phyloP scores from a whole-genome alignment of 306 rosid genomes.

The Trichosanthes truncata region DNA sequence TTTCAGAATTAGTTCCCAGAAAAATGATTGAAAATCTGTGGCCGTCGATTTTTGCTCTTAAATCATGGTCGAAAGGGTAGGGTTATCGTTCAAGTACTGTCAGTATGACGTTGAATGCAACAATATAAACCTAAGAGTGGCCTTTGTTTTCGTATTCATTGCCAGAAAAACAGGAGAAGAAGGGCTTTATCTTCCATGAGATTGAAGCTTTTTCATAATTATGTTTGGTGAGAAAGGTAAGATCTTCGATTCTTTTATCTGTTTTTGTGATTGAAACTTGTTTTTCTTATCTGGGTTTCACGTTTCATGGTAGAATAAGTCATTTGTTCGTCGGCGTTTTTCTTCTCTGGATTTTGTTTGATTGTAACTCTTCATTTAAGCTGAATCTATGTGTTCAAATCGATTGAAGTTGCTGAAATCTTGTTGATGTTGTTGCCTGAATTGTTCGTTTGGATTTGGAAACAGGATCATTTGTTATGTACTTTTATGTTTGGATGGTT shows the following conservation, averaged over 20 bases:
- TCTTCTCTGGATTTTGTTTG: background rate
- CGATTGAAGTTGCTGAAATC: background rate
- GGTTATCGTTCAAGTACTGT: background rate
- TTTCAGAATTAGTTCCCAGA: background rate
- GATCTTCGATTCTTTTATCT: background rate
- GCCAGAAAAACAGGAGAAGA: background rate
- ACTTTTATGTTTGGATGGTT: background rate
- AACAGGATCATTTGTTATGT: background rate
- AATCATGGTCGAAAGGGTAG: background rate
- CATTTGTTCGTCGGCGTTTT: background rate
- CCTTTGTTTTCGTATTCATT: background rate
- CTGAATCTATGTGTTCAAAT: background rate
- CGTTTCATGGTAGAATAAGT: background rate
- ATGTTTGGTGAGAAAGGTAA: constrained; percentile 1
- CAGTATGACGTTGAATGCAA: background rate
- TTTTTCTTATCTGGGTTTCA: background rate
- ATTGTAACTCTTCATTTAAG: background rate
- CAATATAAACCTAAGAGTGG: background rate
- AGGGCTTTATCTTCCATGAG: background rate
- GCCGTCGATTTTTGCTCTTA: constrained; percentile 5
- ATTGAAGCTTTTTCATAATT: background rate
- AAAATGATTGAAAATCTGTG: background rate
- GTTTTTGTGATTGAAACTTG: background rate
- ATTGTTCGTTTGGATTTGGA: background rate
- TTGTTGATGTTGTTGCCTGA: background rate